Conservation (phyloP, 2,329 filamentous ascomycete genomes). For the Colletotrichum sp. region DNA sequence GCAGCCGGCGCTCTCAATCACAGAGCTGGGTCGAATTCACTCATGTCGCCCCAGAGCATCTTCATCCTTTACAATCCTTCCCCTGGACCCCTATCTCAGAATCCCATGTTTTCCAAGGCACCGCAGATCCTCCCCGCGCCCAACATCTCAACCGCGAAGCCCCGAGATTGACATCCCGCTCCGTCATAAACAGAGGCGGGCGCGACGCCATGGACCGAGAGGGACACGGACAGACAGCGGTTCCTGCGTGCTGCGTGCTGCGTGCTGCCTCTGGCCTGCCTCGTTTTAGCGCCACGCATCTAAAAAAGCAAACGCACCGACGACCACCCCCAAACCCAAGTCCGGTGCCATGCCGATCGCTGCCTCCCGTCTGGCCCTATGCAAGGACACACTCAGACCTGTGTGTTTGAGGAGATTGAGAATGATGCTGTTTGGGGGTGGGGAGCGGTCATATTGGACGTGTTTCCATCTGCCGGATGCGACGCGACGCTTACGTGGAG, state of each 20-base stretch:
- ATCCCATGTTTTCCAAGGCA: not conserved
- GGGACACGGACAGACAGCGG: conserved; percentile 10
- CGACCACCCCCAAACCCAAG: not conserved
- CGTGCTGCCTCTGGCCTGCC: not conserved
- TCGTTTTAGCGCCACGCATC: not conserved
- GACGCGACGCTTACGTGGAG: not conserved
- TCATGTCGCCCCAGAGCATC: not conserved
- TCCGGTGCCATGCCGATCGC: not conserved
- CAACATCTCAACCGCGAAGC: not conserved
- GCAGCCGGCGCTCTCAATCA: not conserved
- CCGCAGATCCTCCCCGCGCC: not conserved
- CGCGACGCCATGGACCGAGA: not conserved
- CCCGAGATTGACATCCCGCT: not conserved
- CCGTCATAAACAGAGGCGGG: not conserved
- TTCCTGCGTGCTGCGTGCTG: not conserved
- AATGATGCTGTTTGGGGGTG: not conserved
- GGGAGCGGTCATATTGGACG: not conserved
- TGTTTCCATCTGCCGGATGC: not conserved
- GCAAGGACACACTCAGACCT: not conserved
- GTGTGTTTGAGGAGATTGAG: not conserved
- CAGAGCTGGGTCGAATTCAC: not conserved
- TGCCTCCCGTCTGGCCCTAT: not conserved
- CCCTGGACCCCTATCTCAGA: not conserved
- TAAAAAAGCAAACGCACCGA: not conserved
- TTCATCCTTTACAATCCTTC: not conserved